phyloP scores from a whole-genome alignment of 805 yeast species.

The Saccharomycopsis malanga region DNA sequence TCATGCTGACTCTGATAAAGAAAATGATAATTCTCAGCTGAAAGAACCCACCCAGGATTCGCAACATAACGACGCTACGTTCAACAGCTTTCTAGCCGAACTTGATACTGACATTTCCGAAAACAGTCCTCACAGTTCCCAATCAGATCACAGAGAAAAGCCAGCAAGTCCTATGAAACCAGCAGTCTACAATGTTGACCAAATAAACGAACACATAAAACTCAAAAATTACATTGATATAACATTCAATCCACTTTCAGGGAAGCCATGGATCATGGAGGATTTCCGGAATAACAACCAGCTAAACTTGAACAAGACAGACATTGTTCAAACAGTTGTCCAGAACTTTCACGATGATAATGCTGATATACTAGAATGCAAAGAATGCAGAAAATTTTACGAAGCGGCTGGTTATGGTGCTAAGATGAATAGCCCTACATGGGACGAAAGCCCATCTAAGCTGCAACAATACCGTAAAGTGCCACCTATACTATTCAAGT shows the following conservation, averaged over 20 bases:
- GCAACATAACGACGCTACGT: too few relatives aligned
- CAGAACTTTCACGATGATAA: background rate
- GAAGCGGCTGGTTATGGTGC: slow-evolving; percentile 12
- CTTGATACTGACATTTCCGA: too few relatives aligned
- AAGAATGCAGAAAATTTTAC: slow-evolving; percentile 13
- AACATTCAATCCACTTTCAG: slow-evolving; percentile 18
- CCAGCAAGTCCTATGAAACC: too few relatives aligned
- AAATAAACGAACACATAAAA: slow-evolving; percentile 1
- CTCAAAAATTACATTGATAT: slow-evolving; percentile 7
- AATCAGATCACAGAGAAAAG: too few relatives aligned
- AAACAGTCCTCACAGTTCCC: too few relatives aligned
- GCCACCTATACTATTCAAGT: background rate
- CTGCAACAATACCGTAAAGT: background rate
- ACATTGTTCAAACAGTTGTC: background rate
- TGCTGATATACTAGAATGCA: slow-evolving; percentile 2
- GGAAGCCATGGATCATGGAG: slow-evolving; percentile 18
- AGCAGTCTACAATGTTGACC: slow-evolving; percentile 14
- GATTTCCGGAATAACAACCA: slow-evolving; percentile 14
- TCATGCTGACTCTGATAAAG: too few relatives aligned
- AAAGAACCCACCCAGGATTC: too few relatives aligned
- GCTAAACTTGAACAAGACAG: background rate
- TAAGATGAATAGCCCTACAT: slow-evolving; percentile 13
- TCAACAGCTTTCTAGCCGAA: too few relatives aligned
- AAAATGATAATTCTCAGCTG: too few relatives aligned
- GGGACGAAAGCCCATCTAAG: slow-evolving; percentile 15